Evolutionary conservation across 2,329 filamentous ascomycete genomes (phyloP), one percentile per base, ranked within the genome.

Genomic region (Fusarium oligoseptatum): DNA sequence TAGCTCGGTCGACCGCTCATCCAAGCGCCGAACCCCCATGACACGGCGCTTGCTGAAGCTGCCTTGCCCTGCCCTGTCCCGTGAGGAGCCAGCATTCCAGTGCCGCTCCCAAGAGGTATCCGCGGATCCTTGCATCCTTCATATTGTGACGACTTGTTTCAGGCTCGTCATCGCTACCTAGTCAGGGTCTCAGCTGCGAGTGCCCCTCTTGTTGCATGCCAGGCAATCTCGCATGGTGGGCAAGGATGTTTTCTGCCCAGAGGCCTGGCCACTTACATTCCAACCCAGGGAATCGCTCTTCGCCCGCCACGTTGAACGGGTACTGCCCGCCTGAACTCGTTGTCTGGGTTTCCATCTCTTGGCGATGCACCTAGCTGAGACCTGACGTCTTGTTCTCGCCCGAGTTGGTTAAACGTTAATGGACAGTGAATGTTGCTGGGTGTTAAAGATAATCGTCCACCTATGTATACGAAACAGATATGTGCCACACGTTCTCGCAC

Each of bases 111-210:
- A 52, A 29, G 17, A 52, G 10, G 27, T 11, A 52, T 52, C 27
- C 17, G 9, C 27, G 27, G 9, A 52, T 29, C 48, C 48, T 50
- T 50, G 45, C 48, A 9, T 55, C 50, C 11, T n/a, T 55, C 17
- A 73, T 56, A 27, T 60, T 24, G 72, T 75, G 72, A 75, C 72
- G 72, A 73, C 63, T 75, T 67, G 73, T 75, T 75, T 75, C 73
- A 75, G 60, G 43, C 57, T 70, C 69, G 66, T 64, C 61, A 71
- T 36, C 60, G 52, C 52, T 68, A 27, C 29, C 37, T 48, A 68
- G 60, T 56, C 70, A 56, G 43, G 58, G 32, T 75, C 72, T 73
- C 39, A 75, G 24, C 67, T 60, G 55, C 29, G 41, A 36, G 52
- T 36, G 34, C 57, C 61, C 39, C 32, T 32, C 37, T 32, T 57